Evolutionary conservation across 148 eudicot species (phyloP).

Genomic region (Persicaria tinctoria): DNA sequence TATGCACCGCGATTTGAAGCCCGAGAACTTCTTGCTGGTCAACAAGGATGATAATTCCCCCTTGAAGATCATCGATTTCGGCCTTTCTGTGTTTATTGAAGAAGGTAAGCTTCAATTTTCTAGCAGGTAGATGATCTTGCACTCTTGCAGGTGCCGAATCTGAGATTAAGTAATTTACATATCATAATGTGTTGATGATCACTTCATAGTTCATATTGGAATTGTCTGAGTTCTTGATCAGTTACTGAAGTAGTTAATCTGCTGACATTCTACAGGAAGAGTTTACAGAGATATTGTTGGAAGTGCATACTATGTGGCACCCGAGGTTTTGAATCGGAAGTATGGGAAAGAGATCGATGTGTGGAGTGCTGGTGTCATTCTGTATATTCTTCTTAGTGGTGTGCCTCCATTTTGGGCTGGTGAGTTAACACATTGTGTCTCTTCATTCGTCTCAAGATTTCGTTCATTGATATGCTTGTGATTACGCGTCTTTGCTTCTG

Average conservation of each 20-base stretch:
- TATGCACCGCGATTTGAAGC: constrained; percentile 88
- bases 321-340: constrained; percentile 57
- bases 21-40: constrained; percentile 81
- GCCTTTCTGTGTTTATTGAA: constrained; percentile 84
- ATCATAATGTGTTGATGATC: too few relatives aligned
- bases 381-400: constrained; percentile 81
- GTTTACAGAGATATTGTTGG: constrained; percentile 58
- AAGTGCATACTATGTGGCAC: constrained; percentile 85
- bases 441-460: not conserved
- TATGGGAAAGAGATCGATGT: constrained; percentile 91
- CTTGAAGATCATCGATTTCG: constrained; percentile 84
- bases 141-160: too few relatives aligned
- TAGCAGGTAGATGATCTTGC: too few relatives aligned
- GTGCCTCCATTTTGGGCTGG: constrained; percentile 93
- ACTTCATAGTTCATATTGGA: not conserved
- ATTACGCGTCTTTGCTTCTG: not conserved
- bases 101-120: constrained; percentile 32
- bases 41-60: constrained; percentile 38
- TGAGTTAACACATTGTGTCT: constrained; percentile 15
- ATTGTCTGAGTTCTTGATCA: not conserved
- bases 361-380: constrained; percentile 92
- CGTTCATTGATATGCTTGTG: not conserved
- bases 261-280: constrained; percentile 36
- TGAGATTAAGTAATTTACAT: too few relatives aligned
- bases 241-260: not conserved